These are phyloP conservation scores for Populus hybrid DNA, from an alignment of 441 rosid genomes.

Conservation along the genomic window DNA sequence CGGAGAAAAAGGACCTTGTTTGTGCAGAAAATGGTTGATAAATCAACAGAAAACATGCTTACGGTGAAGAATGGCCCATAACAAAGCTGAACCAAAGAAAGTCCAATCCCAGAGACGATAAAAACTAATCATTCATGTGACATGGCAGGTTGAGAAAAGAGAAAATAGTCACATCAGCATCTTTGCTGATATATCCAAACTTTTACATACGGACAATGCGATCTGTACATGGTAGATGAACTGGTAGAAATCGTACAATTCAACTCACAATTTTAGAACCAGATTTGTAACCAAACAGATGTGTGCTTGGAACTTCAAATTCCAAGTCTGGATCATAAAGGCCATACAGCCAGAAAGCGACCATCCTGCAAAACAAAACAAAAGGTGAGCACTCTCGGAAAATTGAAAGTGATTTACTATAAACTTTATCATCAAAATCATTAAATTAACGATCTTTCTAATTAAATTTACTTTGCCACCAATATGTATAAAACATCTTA, in stretches of 20 bases:
- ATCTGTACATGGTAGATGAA: neutral
- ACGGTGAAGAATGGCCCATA: neutral
- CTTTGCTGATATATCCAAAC: neutral
- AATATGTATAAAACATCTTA: neutral
- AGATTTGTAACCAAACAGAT: conserved; percentile 20
- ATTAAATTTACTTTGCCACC: neutral
- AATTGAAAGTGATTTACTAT: neutral
- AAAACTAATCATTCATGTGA: neutral
- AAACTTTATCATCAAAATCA: conserved; percentile 1
- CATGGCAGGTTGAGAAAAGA: no score
- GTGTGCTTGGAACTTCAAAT: conserved; percentile 34
- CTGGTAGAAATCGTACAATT: neutral
- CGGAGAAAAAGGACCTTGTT: neutral
- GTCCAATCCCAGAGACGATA: neutral
- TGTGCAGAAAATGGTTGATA: neutral
- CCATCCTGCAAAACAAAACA: conserved; percentile 34
- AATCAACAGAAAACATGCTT: neutral
- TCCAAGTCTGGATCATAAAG: conserved; percentile 58
- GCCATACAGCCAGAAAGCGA: conserved; percentile 40
- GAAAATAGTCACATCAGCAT: neutral
- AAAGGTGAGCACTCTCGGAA: neutral
- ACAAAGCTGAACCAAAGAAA: neutral
- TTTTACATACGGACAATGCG: neutral
- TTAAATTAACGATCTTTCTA: no score
- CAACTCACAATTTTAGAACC: conserved; percentile 42